Evolutionary conservation across 441 rosid species (phyloP), one percentile per base, ranked within the genome.

Genomic region (Codiaeum variegatum): DNA sequence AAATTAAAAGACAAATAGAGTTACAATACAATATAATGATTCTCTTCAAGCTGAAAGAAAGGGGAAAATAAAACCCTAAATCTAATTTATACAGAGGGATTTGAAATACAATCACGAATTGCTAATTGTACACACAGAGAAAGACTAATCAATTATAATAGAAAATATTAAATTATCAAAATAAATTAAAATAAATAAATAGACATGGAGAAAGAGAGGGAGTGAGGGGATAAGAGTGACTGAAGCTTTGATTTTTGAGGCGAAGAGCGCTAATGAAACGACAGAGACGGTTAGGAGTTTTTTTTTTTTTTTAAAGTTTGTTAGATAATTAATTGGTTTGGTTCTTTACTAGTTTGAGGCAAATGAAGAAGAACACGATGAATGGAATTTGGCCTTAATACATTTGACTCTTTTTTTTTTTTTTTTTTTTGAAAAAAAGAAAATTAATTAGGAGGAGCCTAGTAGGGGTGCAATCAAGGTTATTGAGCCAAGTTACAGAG

Each of bases 181-280:
- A 54, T n/a, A 54, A n/a, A 5, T 47, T 13, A 47, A 47, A 47
- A 47, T 5, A 47, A 47, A 52, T 52, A 52, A 19, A 52, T 52
- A 24, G 21, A 0, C 3, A 23, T 1, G n/a, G n/a, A 38, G 10
- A 64, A 6, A 64, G 63, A 16, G 38, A 59, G 62, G 26, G 31
- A 58, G 34, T n/a, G 62, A 58, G 34, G 3, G 15, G 49, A 44
- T 11, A 10, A 47, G 38, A 4, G 44, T 2, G 44, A 40, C 42
- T 38, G 42, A 40, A 40, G 70, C 71, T 40, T 32, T 28, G 62
- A 12, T 40, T 64, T 55, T 51, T 11, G 31, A 32, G 61, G 32
- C 31, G 24, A 68, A 29, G 72, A 68, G 62, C 72, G 62, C 49
- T 15, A 11, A 21, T 16, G 49, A 31, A 67, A 29, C 3, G 59